Evolutionary conservation across 371 early-diverging fungal species (phyloP).

Genomic region (Mucor ambiguus): DNA sequence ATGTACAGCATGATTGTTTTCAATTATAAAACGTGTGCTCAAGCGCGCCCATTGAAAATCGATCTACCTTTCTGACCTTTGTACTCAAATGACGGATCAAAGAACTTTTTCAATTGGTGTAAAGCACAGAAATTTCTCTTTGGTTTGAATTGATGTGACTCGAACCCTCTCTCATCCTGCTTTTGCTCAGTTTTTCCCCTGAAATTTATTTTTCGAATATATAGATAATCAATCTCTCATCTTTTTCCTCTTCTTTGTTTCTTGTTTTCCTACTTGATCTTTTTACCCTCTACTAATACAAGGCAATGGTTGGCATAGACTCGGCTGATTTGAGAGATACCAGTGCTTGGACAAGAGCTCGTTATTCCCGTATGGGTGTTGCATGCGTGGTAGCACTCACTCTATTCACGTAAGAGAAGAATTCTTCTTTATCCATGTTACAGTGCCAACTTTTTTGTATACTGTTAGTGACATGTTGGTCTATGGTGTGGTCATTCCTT

Average conservation of each 20-base stretch:
- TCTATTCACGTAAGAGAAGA: slow-evolving; percentile 53
- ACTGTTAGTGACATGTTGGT: slow-evolving; percentile 68
- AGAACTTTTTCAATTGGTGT: slow-evolving; percentile 1
- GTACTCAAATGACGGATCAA: background rate
- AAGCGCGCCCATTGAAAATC: background rate
- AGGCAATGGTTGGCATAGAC: background rate
- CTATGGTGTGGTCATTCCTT: slow-evolving; percentile 85
- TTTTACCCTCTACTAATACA: no score
- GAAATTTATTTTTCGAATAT: background rate
- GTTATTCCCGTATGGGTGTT: slow-evolving; percentile 50
- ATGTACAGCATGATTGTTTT: background rate
- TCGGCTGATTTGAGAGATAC: background rate
- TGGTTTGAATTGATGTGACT: background rate
- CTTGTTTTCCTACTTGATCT: background rate
- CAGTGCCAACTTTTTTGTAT: background rate
- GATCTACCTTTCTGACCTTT: background rate
- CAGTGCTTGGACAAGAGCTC: slow-evolving; percentile 40
- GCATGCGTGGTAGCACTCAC: slow-evolving; percentile 61
- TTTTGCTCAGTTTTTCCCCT: background rate
- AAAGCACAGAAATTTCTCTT: background rate
- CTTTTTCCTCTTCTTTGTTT: background rate
- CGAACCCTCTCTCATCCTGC: background rate
- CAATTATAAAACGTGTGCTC: background rate
- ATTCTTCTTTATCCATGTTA: background rate
- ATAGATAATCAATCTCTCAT: background rate